Evolutionary conservation across 768 basidiomycete genomes (phyloP).

Genomic region (Grammothele lineata): DNA sequence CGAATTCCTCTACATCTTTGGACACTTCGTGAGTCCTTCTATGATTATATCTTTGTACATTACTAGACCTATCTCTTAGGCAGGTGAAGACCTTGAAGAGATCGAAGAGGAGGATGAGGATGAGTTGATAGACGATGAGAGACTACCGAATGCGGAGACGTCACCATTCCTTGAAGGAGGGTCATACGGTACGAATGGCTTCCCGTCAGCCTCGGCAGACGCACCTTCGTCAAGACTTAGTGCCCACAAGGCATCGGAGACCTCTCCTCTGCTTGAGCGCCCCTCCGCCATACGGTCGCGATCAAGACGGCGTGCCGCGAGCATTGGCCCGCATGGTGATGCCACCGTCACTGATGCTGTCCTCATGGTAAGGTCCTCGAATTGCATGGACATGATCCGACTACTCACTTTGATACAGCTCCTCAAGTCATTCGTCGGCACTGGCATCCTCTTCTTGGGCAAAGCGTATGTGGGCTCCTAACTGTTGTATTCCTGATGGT

Average conservation of each 20-base stretch:
- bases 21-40: conserved; percentile 78
- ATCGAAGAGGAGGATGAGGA: conserved; percentile 59
- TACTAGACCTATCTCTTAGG: conserved; percentile 42
- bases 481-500: not conserved
- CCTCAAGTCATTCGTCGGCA: conserved; percentile 91
- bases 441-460: conserved; percentile 92
- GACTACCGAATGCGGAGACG: conserved; percentile 7
- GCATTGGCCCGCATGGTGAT: conserved; percentile 69
- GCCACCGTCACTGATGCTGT: conserved; percentile 90
- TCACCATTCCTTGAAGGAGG: conserved; percentile 2
- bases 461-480: conserved; percentile 62
- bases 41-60: not conserved
- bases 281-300: conserved; percentile 42
- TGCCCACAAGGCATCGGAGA: conserved; percentile 37
- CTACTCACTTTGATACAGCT: conserved; percentile 44
- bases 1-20: conserved; percentile 92
- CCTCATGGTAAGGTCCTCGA: conserved; percentile 64
- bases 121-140: conserved; percentile 40
- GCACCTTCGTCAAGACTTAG: conserved; percentile 9
- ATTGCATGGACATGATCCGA: not conserved
- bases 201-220: not conserved
- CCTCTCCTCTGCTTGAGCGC: conserved; percentile 49
- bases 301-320: conserved; percentile 48
- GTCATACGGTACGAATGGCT: conserved; percentile 4
- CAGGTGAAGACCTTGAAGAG: conserved; percentile 81